Percentiles rank a stretch among this genome's conserved stretches.
Evolutionary conservation across 352 stramenopile genomes (phyloP).

Genomic region (Peronospora destructor): DNA sequence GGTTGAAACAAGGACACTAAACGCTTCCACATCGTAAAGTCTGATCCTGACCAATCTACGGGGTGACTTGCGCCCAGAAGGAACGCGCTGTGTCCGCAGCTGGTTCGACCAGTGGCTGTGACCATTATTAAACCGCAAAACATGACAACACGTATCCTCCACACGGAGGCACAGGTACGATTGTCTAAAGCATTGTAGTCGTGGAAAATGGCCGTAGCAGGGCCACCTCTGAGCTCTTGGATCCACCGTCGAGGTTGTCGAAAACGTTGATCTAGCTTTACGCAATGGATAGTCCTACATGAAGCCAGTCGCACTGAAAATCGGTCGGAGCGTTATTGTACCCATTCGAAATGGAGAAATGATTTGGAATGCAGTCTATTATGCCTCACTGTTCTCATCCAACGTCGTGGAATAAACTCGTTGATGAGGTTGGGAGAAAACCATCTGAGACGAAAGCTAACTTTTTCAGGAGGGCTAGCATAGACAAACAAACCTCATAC

Average conservation of each 20-base stretch:
- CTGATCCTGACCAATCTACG: conserved; percentile 23
- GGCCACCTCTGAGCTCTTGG: neutral
- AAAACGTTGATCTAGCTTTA: neutral
- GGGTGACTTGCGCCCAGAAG: conserved; percentile 18
- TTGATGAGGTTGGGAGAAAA: too few species aligned
- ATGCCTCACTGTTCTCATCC: conserved; percentile 12
- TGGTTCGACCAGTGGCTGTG: conserved; percentile 11
- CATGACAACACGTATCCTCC: neutral
- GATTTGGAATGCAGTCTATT: too few species aligned
- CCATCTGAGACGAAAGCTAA: too few species aligned
- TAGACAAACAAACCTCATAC: conserved; percentile 24
- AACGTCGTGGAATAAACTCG: conserved; percentile 4
- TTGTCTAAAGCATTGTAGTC: neutral
- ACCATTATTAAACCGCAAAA: conserved; percentile 7
- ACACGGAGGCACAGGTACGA: neutral
- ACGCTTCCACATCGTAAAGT: conserved; percentile 15
- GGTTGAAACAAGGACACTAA: neutral
- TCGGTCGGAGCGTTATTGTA: too few species aligned
- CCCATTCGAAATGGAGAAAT: too few species aligned
- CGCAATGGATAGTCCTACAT: neutral
- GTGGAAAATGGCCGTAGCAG: neutral
- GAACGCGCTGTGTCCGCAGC: conserved; percentile 12
- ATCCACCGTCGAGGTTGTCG: neutral
- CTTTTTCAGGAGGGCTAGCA: too few species aligned
- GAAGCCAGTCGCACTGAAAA: conserved; percentile 5